Conservation (phyloP, 139 green algal genomes). For the Coelastrella sp. region DNA sequence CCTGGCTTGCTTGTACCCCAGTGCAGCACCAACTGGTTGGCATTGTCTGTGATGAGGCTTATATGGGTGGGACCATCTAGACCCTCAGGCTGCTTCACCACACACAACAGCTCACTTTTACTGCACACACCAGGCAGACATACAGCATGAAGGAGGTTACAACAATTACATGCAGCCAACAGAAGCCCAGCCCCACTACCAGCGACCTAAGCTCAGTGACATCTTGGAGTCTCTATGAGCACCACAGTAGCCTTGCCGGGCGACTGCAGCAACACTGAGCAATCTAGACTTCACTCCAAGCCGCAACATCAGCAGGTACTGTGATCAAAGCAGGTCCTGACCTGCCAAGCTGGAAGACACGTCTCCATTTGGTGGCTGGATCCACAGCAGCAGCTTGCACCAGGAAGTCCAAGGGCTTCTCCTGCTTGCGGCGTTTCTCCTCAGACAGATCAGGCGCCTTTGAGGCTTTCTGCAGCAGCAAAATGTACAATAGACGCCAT, state of each 20-base stretch:
- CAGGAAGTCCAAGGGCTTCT: constrained; percentile 73
- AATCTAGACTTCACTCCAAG: not conserved
- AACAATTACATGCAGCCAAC: too few species aligned
- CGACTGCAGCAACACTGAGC: too few species aligned
- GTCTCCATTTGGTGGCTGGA: constrained; percentile 58
- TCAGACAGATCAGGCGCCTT: constrained; percentile 62
- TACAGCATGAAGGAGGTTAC: too few species aligned
- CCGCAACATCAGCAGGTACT: not conserved
- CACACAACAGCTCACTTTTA: constrained; percentile 81
- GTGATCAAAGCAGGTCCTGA: constrained; percentile 1
- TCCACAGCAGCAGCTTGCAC: constrained; percentile 67
- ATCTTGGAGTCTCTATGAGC: too few species aligned
- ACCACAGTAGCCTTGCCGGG: too few species aligned
- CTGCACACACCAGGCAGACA: too few species aligned
- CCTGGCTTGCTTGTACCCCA: constrained; percentile 79
- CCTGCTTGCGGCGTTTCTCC: constrained; percentile 46
- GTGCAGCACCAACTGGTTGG: constrained; percentile 81
- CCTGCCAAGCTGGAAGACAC: constrained; percentile 60
- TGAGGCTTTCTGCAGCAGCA: constrained; percentile 22
- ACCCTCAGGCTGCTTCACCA: constrained; percentile 67
- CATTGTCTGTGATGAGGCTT: constrained; percentile 78
- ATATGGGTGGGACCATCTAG: constrained; percentile 54
- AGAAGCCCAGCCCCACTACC: too few species aligned
- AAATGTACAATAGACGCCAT: not conserved
- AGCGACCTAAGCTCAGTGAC: too few species aligned